Evolutionary conservation across 2,329 filamentous ascomycete species (phyloP).

Genomic region (Elsinoe perseae): DNA sequence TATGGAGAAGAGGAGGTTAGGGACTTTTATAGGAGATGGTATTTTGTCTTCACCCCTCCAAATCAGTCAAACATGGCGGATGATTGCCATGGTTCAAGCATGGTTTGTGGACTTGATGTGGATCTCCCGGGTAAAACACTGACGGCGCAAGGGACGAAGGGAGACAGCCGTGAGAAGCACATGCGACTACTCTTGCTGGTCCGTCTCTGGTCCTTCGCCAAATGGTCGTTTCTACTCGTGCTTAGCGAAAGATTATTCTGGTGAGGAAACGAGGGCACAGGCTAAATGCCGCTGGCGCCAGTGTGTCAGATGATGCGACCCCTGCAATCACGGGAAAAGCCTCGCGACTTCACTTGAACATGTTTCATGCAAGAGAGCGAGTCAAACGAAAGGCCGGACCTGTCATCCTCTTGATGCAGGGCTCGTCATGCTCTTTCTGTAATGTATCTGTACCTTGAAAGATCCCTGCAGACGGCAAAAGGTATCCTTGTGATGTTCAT

Average conservation of each 20-base stretch:
- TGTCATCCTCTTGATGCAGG: background rate
- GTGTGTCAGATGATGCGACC: slow-evolving; percentile 10
- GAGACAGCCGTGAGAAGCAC: background rate
- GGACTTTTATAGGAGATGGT: background rate
- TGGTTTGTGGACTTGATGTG: background rate
- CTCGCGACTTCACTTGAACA: background rate
- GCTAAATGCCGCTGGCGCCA: background rate
- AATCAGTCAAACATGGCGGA: background rate
- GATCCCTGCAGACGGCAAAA: background rate
- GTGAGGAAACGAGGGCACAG: background rate
- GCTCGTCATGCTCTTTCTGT: background rate
- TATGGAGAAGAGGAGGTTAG: background rate
- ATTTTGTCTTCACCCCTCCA: background rate
- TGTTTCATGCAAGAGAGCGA: slow-evolving; percentile 4
- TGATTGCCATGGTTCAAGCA: slow-evolving; percentile 4
- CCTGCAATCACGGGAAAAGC: slow-evolving; percentile 2
- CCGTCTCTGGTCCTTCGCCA: background rate
- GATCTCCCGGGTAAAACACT: slow-evolving; percentile 7
- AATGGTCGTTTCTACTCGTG: background rate
- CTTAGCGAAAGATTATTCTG: slow-evolving; percentile 1
- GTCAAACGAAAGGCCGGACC: background rate
- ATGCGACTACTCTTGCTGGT: background rate
- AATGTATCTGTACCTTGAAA: background rate
- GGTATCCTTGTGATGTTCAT: background rate
- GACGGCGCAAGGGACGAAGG: background rate